Evolutionary conservation across 2,329 filamentous ascomycete genomes (phyloP), one percentile per base, ranked within the genome.

Genomic region (Calonectria ilicicola): DNA sequence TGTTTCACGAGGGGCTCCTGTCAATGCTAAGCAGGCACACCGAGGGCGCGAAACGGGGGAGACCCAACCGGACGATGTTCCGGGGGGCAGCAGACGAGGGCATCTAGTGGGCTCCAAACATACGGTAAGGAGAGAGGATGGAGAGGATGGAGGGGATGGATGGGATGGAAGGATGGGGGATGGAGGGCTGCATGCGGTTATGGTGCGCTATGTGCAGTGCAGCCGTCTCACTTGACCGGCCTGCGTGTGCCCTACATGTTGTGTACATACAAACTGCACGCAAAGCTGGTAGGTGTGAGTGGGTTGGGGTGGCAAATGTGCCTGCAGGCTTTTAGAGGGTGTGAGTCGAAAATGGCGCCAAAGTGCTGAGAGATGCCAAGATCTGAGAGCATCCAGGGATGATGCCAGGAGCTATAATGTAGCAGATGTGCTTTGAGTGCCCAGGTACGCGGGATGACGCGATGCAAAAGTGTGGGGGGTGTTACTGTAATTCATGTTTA

Each of bases 401-500:
- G 21, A 63, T 68, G 66, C 66, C 3, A 40, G 44, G 47, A 62
- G 35, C 32, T 27, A 53, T 62, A 17, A 68, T 68, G 66, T 63
- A 68, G 51, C 44, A 47, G 53, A 63, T 38, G 51, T 60, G 69
- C 51, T 44, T 71, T 72, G 60, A 66, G 70, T 66, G 73, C 56
- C 77, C 71, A 74, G 73, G 65, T 73, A 72, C 69, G 77, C 69
- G 77, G 77, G 77, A 78, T 79, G 70, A 73, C 65, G 74, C 73
- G 67, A 74, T 78, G 58, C 64, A 40, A 58, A 38, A 58, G 27
- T 70, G 32, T 77, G 76, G 74, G 76, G 65, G 44, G 27, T 42
- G 53, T 38, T 51, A 29, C 51, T 47, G 53, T 44, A 29, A 63
- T 66, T 44, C 42, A 44, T 63, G 67, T 58, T 58, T 32, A 58